Conservation (phyloP, 169 alveolate genomes). For the Eimeria falciformis region DNA sequence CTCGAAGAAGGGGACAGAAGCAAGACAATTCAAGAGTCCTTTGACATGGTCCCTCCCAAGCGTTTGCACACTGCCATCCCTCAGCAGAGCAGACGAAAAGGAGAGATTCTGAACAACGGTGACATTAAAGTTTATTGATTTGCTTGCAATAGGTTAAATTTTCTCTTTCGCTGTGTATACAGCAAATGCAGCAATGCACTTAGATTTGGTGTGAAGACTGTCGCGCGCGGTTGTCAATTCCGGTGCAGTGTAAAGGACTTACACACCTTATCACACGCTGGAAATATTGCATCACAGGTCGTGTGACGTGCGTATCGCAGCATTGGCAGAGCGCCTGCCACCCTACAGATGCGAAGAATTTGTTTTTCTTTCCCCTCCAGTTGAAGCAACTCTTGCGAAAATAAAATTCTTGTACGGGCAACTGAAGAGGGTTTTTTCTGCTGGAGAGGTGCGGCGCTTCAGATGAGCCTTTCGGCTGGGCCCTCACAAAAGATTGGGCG, state of each 20-base stretch:
- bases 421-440: constrained; percentile 45
- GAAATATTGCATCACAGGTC: neutral
- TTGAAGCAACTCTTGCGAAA: constrained; percentile 63
- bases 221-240: too few species aligned
- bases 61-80: constrained; percentile 65
- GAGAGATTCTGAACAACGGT: constrained; percentile 63
- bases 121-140: neutral
- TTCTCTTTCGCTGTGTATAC: neutral
- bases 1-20: neutral
- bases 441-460: constrained; percentile 51
- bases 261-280: neutral
- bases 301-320: constrained; percentile 35
- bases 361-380: constrained; percentile 72
- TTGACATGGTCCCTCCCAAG: constrained; percentile 56
- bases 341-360: constrained; percentile 74
- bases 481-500: too few species aligned
- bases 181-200: too few species aligned
- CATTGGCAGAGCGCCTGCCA: constrained; percentile 75
- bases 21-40: constrained; percentile 56
- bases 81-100: constrained; percentile 65
- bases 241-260: too few species aligned
- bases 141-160: too few species aligned
- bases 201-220: too few species aligned
- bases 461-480: too few species aligned
- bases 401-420: constrained; percentile 44